phyloP scores from a whole-genome alignment of 75 land plant genomes.

The Pinus taeda region DNA sequence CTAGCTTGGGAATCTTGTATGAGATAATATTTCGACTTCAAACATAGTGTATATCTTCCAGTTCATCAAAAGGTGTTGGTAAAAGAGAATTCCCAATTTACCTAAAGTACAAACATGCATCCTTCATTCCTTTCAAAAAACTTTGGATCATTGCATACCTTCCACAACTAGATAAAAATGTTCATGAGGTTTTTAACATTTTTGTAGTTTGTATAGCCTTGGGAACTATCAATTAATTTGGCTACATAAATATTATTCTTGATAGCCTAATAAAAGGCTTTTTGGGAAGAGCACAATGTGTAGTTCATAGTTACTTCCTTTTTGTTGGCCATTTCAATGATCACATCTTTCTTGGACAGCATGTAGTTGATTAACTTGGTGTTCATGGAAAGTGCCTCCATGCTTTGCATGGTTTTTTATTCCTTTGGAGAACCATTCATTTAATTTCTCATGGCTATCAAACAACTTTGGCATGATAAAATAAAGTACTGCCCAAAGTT shows the following conservation, averaged over 20 bases:
- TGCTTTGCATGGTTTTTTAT: constrained; percentile 99
- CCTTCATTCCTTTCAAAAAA: constrained; percentile 98
- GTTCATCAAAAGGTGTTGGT: constrained; percentile 88
- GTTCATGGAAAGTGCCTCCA: constrained; percentile 97
- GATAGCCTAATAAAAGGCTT: constrained; percentile 94
- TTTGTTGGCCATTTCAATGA: constrained; percentile 88
- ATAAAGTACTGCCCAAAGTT: constrained; percentile 95
- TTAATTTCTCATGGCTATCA: constrained; percentile 99
- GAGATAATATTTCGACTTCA: constrained; percentile 74
- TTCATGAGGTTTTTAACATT: constrained; percentile 92
- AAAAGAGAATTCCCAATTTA: constrained; percentile 61
- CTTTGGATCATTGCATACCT: constrained; percentile 99
- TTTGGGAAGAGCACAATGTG: constrained; percentile 86
- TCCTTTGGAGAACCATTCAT: constrained; percentile 99
- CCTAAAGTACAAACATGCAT: constrained; percentile 70
- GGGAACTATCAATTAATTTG: constrained; percentile 70
- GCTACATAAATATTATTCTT: constrained; percentile 97
- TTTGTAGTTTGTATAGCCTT: constrained; percentile 84
- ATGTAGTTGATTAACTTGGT: constrained; percentile 96
- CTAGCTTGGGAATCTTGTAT: constrained; percentile 85
- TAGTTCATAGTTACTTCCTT: constrained; percentile 90
- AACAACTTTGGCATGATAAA: constrained; percentile 99
- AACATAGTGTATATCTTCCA: constrained; percentile 74
- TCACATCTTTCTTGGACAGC: constrained; percentile 94
- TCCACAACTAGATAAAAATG: constrained; percentile 94